Conservation (phyloP, 345 rosid species). For the Ceriops tagal region DNA sequence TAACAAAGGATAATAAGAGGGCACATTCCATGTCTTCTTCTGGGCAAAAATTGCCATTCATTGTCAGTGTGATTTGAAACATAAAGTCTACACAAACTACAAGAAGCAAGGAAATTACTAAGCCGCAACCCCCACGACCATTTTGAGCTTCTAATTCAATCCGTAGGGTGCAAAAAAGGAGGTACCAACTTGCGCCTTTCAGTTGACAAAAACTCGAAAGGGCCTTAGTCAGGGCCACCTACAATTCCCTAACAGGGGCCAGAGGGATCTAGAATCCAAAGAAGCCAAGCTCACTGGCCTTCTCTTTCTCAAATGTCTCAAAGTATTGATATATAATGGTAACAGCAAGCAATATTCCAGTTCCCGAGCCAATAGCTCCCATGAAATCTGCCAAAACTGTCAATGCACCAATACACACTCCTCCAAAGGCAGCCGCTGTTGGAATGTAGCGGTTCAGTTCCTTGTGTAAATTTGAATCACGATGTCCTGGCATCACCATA, state of each 20-base stretch:
- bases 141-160: no score
- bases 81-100: no score
- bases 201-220: conserved; percentile 13
- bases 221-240: conserved; percentile 7
- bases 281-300: conserved; percentile 84
- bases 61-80: no score
- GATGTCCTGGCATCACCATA: conserved; percentile 95
- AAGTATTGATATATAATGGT: conserved; percentile 88
- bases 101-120: no score
- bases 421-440: conserved; percentile 87
- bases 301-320: conserved; percentile 87
- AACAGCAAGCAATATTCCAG: conserved; percentile 79
- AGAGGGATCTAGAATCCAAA: conserved; percentile 51
- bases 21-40: no score
- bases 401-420: conserved; percentile 77
- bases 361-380: conserved; percentile 90
- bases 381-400: conserved; percentile 83
- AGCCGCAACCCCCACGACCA: no score
- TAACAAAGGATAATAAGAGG: no score
- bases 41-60: no score
- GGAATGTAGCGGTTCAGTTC: conserved; percentile 84
- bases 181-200: neutral
- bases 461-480: conserved; percentile 79
- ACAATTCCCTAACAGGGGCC: neutral
- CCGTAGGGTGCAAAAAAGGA: no score